A percentile compares a stretch with the other conserved stretches of the same genome.
Evolutionary conservation across 1,284 basidiomycete genomes (phyloP).

Genomic region (Tetrapyrgos nigripes): DNA sequence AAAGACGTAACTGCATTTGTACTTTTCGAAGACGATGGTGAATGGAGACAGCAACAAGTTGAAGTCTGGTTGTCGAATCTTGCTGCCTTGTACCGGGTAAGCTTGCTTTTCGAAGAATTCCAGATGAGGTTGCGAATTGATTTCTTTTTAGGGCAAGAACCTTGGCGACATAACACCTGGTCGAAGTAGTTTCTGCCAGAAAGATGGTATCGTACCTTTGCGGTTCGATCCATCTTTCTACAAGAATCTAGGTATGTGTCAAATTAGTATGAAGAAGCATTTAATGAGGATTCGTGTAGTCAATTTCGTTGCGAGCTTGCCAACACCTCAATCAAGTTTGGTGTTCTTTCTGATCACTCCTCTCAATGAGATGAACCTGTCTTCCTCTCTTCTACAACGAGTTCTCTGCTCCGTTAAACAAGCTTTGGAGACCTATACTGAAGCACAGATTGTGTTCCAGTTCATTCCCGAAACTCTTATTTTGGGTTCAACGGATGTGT

Average conservation of each 20-base stretch:
- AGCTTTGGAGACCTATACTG: conserved; percentile 50
- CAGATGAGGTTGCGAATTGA: conserved; percentile 11
- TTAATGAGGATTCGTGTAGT: conserved; percentile 38
- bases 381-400: conserved; percentile 68
- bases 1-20: conserved; percentile 75
- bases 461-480: conserved; percentile 72
- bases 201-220: conserved; percentile 64
- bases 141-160: conserved; percentile 57
- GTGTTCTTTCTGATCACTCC: conserved; percentile 76
- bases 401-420: conserved; percentile 66
- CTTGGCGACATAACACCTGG: conserved; percentile 64
- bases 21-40: conserved; percentile 67
- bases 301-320: conserved; percentile 56
- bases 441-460: conserved; percentile 62
- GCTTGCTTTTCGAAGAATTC: conserved; percentile 25
- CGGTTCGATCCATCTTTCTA: conserved; percentile 68
- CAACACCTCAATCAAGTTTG: conserved; percentile 44
- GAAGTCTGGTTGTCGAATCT: conserved; percentile 64
- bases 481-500: conserved; percentile 45
- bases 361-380: conserved; percentile 58
- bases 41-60: conserved; percentile 50
- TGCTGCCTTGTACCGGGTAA: conserved; percentile 62
- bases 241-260: conserved; percentile 64
- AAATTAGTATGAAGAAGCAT: too few species aligned
- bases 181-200: conserved; percentile 46